Base-by-base conservation (phyloP, 306 rosid genomes). In the Oxytropis ochrocephala region DNA sequence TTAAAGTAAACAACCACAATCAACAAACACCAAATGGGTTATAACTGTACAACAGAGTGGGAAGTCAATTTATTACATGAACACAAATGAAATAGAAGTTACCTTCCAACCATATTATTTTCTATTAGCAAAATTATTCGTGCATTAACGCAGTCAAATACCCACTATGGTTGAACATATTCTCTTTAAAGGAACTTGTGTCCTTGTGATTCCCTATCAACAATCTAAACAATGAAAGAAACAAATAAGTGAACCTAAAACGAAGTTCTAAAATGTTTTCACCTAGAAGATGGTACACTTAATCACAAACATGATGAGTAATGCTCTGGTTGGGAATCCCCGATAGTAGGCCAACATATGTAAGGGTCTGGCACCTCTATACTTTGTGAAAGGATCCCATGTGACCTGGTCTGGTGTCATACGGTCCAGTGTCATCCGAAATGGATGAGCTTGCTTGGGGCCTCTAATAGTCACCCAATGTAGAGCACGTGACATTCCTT, bases 101-200 rank as follows among this genome's bases (percentile, higher is more conserved):
- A 94, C 99, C 92, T 91, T 81, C 97, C 99, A 1, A 79, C 97
- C 85, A 82, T 29, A 81, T 94, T 90, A 52, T 21, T 87, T 19
- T 68, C 89, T 13, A 86, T 81, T 11, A 97, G 97, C 73, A 94
- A 82, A 82, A 94, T 80, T 19, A 88, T 81, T 4, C 83, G 81
- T 6, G 95, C 93, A 79, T 94, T 94, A 53, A 91, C 81, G 79
- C 84, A 88, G 64, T 91, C 99, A 84, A 52, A 94, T 44, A 94
- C 66, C 99, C 99, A 94, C 58, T 94, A 97, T 14, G 99, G 99
- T 82, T 94, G 99, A 74, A n/a, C n/a, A n/a, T n/a, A n/a, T n/a
- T n/a, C n/a, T n/a, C n/a, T n/a, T n/a, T n/a, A n/a, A n/a, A n/a
- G n/a, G n/a, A n/a, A n/a, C n/a, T n/a, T n/a, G n/a, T n/a, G n/a